Conservation (phyloP, 257 asterid species). For the Forsythia viridissima region DNA sequence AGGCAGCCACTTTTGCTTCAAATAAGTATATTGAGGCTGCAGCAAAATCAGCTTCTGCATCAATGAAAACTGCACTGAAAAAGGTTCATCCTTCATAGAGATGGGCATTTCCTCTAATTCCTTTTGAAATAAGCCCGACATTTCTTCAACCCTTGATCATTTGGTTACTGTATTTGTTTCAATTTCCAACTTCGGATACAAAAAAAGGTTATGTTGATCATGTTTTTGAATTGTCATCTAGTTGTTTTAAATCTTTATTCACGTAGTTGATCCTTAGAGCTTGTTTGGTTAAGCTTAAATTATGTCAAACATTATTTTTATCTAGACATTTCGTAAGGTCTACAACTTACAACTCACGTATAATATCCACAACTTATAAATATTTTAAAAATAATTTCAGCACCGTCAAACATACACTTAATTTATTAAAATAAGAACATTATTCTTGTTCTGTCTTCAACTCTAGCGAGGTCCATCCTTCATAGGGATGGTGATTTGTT, state of each 20-base stretch:
- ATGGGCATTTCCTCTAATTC: background rate
- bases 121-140: background rate
- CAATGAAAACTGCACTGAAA: constrained; percentile 77
- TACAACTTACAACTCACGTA: too few relatives aligned
- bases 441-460: too few relatives aligned
- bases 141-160: background rate
- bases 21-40: constrained; percentile 82
- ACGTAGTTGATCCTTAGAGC: too few relatives aligned
- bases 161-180: background rate
- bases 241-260: background rate
- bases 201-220: background rate
- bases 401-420: too few relatives aligned
- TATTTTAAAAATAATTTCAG: too few relatives aligned
- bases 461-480: constrained; percentile 72
- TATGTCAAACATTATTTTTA: too few relatives aligned
- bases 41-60: constrained; percentile 66
- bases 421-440: too few relatives aligned
- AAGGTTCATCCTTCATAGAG: constrained; percentile 87
- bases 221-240: background rate
- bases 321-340: too few relatives aligned
- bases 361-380: too few relatives aligned
- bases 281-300: too few relatives aligned
- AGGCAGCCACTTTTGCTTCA: constrained; percentile 60
- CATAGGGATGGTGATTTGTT: constrained; percentile 33
- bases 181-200: background rate